Evolutionary conservation across 2,329 filamentous ascomycete genomes (phyloP).

Genomic region (Microdochium nivale): DNA sequence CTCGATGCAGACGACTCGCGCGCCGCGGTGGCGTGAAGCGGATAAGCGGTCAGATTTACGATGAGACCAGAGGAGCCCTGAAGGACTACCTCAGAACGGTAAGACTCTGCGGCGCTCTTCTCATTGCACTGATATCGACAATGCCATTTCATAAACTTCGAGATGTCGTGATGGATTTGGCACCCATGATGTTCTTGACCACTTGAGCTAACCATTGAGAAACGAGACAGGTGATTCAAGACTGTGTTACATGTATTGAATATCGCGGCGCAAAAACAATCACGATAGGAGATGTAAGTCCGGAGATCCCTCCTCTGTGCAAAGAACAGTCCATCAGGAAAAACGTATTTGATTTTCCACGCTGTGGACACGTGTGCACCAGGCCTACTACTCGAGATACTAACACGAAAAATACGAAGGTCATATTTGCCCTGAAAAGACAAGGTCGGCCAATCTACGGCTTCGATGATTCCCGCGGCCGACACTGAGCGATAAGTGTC

Average conservation of each 20-base stretch:
- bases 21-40: slow-evolving; percentile 70
- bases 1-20: slow-evolving; percentile 50
- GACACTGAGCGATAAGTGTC: slow-evolving; percentile 1
- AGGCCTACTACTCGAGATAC: neutral
- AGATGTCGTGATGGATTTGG: neutral
- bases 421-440: slow-evolving; percentile 39
- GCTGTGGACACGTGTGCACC: no score
- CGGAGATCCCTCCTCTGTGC: neutral
- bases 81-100: slow-evolving; percentile 39
- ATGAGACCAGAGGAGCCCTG: slow-evolving; percentile 46
- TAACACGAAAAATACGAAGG: slow-evolving; percentile 27
- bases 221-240: slow-evolving; percentile 36
- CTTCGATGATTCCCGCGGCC: slow-evolving; percentile 36
- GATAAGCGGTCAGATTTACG: slow-evolving; percentile 57
- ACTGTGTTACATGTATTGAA: slow-evolving; percentile 43
- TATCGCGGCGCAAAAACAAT: slow-evolving; percentile 52
- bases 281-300: slow-evolving; percentile 49
- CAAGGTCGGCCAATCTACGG: slow-evolving; percentile 49
- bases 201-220: neutral
- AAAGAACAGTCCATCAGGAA: no score
- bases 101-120: slow-evolving; percentile 11
- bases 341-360: no score
- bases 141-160: no score
- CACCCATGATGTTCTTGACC: neutral
- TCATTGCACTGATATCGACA: no score